These are phyloP conservation scores for Ilex asprella DNA, from an alignment of 257 asterid species.

Conservation along the genomic window DNA sequence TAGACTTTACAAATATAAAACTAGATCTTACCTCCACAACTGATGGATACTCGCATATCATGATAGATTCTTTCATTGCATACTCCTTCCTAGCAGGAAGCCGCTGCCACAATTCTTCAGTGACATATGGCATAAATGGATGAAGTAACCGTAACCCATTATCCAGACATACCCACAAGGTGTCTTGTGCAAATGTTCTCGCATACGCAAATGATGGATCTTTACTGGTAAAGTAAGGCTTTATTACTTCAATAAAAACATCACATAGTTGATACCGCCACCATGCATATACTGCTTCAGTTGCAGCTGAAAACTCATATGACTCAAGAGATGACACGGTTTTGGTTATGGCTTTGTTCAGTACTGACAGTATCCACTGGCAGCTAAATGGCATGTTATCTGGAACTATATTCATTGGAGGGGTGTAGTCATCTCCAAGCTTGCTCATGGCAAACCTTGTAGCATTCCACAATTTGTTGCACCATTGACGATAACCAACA, in stretches of 20 bases:
- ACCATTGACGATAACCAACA: constrained; percentile 95
- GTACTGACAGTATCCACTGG: constrained; percentile 86
- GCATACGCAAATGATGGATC: constrained; percentile 37
- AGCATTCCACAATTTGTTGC: constrained; percentile 97
- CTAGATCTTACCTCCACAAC: constrained; percentile 44
- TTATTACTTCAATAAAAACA: constrained; percentile 88
- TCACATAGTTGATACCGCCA: constrained; percentile 93
- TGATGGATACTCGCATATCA: constrained; percentile 81
- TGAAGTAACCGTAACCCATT: constrained; percentile 81
- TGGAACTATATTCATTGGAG: constrained; percentile 53
- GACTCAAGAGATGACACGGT: constrained; percentile 59
- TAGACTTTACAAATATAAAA: not conserved
- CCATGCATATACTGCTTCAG: constrained; percentile 78
- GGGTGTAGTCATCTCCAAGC: constrained; percentile 83
- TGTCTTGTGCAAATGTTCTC: constrained; percentile 69
- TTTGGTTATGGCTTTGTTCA: constrained; percentile 78
- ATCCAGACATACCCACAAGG: constrained; percentile 89
- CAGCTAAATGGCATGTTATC: constrained; percentile 79
- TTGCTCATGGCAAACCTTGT: constrained; percentile 89
- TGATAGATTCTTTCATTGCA: constrained; percentile 68
- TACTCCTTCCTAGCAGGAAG: constrained; percentile 60
- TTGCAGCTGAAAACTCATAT: constrained; percentile 88
- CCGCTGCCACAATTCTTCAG: constrained; percentile 98
- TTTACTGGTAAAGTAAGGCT: constrained; percentile 67
- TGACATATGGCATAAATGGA: constrained; percentile 94